A percentile compares a stretch with the other conserved stretches of the same genome.
Evolutionary conservation across 164 flowering plant genomes (phyloP).

Genomic region (Dillenia turbinata): DNA sequence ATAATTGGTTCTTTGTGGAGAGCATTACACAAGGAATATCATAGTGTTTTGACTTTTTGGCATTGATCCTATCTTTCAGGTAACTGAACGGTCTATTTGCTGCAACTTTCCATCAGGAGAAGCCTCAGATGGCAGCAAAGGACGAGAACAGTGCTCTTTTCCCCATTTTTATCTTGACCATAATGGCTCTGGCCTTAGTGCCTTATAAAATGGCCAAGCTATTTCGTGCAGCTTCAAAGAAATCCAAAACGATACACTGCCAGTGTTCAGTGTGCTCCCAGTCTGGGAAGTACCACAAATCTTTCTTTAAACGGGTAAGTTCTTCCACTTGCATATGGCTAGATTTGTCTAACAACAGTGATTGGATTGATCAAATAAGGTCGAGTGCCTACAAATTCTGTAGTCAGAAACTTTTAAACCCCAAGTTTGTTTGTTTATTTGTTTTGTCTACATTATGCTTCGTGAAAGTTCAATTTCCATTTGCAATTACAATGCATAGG

Average conservation of each 20-base stretch:
- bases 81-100: not conserved
- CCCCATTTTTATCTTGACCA: conserved; percentile 87
- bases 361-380: too few species aligned
- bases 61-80: conserved; percentile 3
- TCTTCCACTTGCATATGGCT: not conserved
- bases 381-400: too few species aligned
- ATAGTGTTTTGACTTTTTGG: too few species aligned
- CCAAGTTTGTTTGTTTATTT: too few species aligned
- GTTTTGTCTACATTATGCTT: too few species aligned
- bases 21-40: too few species aligned
- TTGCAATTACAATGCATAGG: too few species aligned
- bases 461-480: too few species aligned
- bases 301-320: conserved; percentile 67
- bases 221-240: conserved; percentile 65
- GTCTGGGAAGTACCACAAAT: conserved; percentile 83
- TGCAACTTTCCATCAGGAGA: not conserved
- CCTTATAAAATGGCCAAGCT: conserved; percentile 81
- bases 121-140: conserved; percentile 60
- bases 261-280: conserved; percentile 65
- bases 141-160: conserved; percentile 84
- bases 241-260: conserved; percentile 66
- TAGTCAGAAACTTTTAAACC: too few species aligned
- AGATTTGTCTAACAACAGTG: too few species aligned
- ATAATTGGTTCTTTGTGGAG: not conserved
- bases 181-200: conserved; percentile 91